Evolutionary conservation across 2,329 filamentous ascomycete genomes (phyloP), one percentile per base, ranked within the genome.

Genomic region (Penicillium sp.): DNA sequence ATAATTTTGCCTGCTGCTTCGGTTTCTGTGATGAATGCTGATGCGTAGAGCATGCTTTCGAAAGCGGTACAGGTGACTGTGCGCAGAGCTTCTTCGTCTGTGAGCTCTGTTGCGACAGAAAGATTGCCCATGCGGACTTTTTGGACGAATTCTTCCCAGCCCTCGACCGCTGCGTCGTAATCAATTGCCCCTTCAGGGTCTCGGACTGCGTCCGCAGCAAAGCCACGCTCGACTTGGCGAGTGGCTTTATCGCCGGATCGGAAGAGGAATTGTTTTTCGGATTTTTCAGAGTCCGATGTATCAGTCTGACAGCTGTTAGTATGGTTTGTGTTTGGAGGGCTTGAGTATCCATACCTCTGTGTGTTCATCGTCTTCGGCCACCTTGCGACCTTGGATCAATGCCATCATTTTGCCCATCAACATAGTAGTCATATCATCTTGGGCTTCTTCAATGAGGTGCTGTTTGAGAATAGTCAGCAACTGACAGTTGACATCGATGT

Each of bases 61-160:
- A 71, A 54, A 29, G 65, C 62, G 21, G 51, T 60, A 18, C 60
- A 58, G 36, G 65, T 61, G 10, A 58, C 56, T n/a, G 64, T 64
- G n/a, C 64, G 61, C 13, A 64, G 56, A 7, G 62, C 62, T 6
- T 57, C 48, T 27, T 64, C 61, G 27, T 62, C 41, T 9, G 56
- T 62, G 32, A 71, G 61, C 48, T 67, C 61, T 48, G 75, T 65
- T 31, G 73, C 70, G 6, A 72, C 71, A 43, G 70, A 68, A 43
- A 75, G 66, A 42, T 75, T 68, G 22, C 70, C 69, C 36, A 75
- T 59, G 45, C 71, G 71, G 36, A 68, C 73, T 16, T 72, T 69
- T 53, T 71, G 71, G 22, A 73, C 60, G 29, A 77, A 76, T 53
- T 75, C 71, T 13, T 75, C 73, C 73, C 73, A 76, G 45, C 66